Base-by-base conservation (phyloP, 257 asterid species). In the Ehretia macrophylla region DNA sequence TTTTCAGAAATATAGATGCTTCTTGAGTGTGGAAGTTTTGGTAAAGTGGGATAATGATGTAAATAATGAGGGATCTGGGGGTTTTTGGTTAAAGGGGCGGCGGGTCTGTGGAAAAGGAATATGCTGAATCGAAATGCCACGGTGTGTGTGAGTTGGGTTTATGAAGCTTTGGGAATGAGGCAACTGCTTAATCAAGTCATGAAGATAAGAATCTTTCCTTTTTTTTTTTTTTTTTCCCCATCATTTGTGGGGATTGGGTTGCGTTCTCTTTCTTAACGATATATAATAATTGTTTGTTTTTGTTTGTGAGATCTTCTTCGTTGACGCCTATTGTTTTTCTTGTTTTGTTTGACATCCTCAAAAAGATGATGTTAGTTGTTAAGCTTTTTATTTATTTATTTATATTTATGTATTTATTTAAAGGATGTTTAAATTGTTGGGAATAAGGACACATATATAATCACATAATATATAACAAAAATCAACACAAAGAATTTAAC, bases 41-140 rank as follows among this genome's bases (percentile, higher is more conserved):
- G 14, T 17, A 45, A 1, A 9, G 1, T 10, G 14, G 17, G 51
- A 16, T 22, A 32, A 11, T 13, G 55, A 17, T 47, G 63, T 52
- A 62, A 70, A 50, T 52, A 44, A 2, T 0, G 23, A 12, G 18
- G 45, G 19, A 50, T 18, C 0, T 19, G 57, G 63, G 83, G 84
- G 48, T 9, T 3, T 54, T 47, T 32, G 0, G 8, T 76, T 22
- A 63, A 75, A 35, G 18, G 63, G 17, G 14, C 11, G 35, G 35
- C 35, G 35, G 35, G 6, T 6, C 35, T 27, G 6, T 27, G 6
- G 40, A 12, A 55, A 52, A n/a, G 50, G 76, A 67, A 73, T 64
- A 64, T 72, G 35, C 72, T 40, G 69, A 40, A 44, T 38, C 18
- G 75, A 70, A 72, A 76, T 82, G 80, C 88, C 87, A 80, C 82